A percentile compares a stretch with the other conserved stretches of the same genome.
Conservation (phyloP, 257 asterid genomes). For the Paraleonurus japonicus region DNA sequence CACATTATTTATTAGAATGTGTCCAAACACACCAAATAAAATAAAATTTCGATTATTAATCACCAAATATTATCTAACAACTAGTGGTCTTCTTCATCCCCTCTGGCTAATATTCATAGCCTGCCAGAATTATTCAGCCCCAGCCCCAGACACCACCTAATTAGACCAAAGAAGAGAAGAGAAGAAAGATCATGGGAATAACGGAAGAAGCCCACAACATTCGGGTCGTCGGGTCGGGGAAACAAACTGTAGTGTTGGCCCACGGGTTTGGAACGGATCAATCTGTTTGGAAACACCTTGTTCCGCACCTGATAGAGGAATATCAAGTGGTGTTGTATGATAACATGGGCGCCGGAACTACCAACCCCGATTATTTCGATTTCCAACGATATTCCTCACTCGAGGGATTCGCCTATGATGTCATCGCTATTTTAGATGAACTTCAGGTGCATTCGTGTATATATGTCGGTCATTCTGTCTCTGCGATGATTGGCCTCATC, state of each 20-base stretch:
- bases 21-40: background rate
- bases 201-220: conserved; percentile 78
- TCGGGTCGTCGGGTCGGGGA: conserved; percentile 51
- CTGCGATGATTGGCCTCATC: conserved; percentile 59
- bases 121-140: conserved; percentile 5
- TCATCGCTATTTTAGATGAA: conserved; percentile 53
- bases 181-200: conserved; percentile 45
- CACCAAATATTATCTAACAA: background rate
- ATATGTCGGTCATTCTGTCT: conserved; percentile 68
- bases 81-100: conserved; percentile 30
- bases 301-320: conserved; percentile 44
- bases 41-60: background rate
- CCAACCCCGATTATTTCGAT: conserved; percentile 77
- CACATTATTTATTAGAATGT: background rate
- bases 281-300: conserved; percentile 53
- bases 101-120: background rate
- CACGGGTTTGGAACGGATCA: conserved; percentile 62
- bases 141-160: background rate
- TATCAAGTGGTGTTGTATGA: conserved; percentile 46
- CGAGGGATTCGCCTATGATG: conserved; percentile 49
- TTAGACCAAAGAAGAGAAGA: no score
- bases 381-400: conserved; percentile 60
- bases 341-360: conserved; percentile 58
- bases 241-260: conserved; percentile 38
- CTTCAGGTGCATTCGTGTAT: conserved; percentile 33